Evolutionary conservation across 1,284 basidiomycete genomes (phyloP).

Genomic region (Xerocomus amazonicus): DNA sequence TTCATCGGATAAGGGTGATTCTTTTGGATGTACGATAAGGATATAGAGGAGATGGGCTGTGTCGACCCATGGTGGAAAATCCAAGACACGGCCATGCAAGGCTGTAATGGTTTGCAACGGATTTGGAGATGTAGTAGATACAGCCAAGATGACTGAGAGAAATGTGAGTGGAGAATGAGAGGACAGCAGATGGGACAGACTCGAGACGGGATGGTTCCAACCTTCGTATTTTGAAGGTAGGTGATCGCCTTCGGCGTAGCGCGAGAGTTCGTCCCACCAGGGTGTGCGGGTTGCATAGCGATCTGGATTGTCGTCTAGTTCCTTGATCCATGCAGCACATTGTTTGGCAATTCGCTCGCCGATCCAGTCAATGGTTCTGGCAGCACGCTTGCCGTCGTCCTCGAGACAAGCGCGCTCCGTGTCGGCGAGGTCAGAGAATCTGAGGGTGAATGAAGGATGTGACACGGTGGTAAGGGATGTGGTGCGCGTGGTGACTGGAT

Average conservation of each 20-base stretch:
- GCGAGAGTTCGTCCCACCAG: conserved; percentile 80
- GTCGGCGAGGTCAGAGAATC: conserved; percentile 70
- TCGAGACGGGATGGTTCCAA: conserved; percentile 79
- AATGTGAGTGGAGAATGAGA: conserved; percentile 9
- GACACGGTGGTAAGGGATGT: conserved; percentile 64
- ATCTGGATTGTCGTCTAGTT: conserved; percentile 44
- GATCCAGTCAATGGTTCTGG: conserved; percentile 78
- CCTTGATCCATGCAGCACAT: conserved; percentile 64
- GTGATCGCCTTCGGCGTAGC: conserved; percentile 72
- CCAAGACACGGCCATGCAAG: conserved; percentile 57
- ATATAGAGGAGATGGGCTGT: conserved; percentile 63
- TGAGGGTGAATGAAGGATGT: conserved; percentile 65
- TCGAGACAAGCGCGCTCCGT: conserved; percentile 68
- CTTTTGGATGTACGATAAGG: conserved; percentile 68
- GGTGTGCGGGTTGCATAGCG: conserved; percentile 51
- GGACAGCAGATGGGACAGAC: conserved; percentile 42
- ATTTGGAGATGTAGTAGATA: conserved; percentile 72
- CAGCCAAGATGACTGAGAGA: conserved; percentile 64
- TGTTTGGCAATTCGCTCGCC: conserved; percentile 59
- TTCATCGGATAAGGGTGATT: conserved; percentile 68
- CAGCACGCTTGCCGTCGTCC: conserved; percentile 71
- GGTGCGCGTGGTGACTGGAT: conserved; percentile 72
- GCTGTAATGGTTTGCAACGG: conserved; percentile 72
- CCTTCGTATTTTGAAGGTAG: conserved; percentile 65
- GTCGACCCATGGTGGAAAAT: conserved; percentile 78